These are phyloP conservation scores for Litsea cubeba DNA, from an alignment of 164 flowering plant genomes.

Conservation along the genomic window DNA sequence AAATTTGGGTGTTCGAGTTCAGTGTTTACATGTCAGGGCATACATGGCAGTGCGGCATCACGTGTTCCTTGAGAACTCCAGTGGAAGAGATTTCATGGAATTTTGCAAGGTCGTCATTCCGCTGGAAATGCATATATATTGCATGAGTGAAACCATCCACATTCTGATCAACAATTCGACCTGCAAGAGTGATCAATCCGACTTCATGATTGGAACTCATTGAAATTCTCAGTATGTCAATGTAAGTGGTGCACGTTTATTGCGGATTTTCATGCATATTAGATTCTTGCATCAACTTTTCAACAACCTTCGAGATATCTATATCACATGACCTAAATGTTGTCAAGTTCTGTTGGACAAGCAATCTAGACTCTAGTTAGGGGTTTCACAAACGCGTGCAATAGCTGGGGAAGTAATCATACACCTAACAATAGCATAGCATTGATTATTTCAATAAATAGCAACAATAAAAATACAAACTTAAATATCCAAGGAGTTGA, in stretches of 20 bases:
- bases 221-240: background rate
- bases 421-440: background rate
- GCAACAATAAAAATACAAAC: no score
- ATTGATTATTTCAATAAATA: background rate
- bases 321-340: background rate
- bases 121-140: slow-evolving; percentile 75
- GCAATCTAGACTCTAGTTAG: background rate
- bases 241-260: background rate
- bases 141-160: slow-evolving; percentile 66
- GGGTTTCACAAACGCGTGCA: background rate
- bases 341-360: background rate
- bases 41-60: slow-evolving; percentile 88
- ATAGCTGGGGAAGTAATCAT: background rate
- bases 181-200: slow-evolving; percentile 30
- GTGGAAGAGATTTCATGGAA: slow-evolving; percentile 62
- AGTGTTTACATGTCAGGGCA: slow-evolving; percentile 69
- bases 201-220: slow-evolving; percentile 2
- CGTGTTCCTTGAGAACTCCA: slow-evolving; percentile 59
- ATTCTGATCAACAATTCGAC: slow-evolving; percentile 50
- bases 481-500: background rate
- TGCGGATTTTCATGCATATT: background rate
- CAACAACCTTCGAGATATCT: background rate
- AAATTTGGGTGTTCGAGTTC: slow-evolving; percentile 32
- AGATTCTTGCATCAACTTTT: background rate
- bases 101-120: slow-evolving; percentile 64